phyloP scores from a whole-genome alignment of 441 rosid species.

The Erodium texanum region DNA sequence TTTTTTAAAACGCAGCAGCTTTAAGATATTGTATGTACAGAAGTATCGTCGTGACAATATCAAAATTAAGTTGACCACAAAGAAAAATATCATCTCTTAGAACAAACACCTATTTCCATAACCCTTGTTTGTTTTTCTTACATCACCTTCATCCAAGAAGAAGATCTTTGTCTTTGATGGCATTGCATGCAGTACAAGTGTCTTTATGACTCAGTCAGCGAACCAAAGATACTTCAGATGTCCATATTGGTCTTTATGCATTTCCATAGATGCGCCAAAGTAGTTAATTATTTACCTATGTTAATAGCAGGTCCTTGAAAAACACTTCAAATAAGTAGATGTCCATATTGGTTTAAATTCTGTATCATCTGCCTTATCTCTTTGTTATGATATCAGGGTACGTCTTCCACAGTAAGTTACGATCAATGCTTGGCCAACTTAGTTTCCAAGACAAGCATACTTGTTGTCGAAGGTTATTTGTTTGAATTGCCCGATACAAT shows the following conservation, averaged over 20 bases:
- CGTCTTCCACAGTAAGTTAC: slow-evolving; percentile 68
- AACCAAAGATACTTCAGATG: no score
- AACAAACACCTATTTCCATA: not conserved
- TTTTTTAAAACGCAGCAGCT: not conserved
- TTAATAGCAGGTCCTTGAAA: not conserved
- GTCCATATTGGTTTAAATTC: not conserved
- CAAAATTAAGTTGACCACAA: not conserved
- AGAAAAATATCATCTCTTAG: not conserved
- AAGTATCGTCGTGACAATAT: not conserved
- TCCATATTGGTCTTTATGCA: no score
- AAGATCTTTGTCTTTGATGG: no score
- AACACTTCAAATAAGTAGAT: not conserved
- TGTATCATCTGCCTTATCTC: not conserved
- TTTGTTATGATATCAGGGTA: slow-evolving; percentile 47
- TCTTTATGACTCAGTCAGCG: no score
- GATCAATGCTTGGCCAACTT: slow-evolving; percentile 61
- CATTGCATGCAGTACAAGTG: no score
- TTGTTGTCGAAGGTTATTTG: slow-evolving; percentile 87
- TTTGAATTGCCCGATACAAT: slow-evolving; percentile 91
- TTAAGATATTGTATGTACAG: not conserved
- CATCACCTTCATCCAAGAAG: not conserved
- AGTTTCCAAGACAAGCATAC: slow-evolving; percentile 63
- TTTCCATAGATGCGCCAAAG: not conserved
- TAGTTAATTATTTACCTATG: not conserved
- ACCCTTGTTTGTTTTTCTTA: not conserved